These are phyloP conservation scores for Xylaria sp. DNA, from an alignment of 2,329 filamentous ascomycete genomes.

Conservation along the genomic window DNA sequence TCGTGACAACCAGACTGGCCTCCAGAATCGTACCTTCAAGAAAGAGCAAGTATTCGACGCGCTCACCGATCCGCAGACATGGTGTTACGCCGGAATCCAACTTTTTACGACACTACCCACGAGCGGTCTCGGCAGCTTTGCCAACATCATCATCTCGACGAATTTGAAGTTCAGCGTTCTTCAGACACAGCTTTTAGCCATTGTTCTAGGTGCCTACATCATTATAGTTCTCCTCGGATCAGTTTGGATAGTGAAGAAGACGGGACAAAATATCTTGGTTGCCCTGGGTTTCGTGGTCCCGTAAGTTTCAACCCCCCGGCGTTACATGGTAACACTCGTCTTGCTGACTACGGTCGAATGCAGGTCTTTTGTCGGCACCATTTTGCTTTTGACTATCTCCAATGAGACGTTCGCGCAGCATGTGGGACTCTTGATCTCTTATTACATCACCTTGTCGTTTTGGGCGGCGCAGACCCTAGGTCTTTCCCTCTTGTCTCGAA, in stretches of 20 bases:
- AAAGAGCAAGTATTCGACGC: conserved; percentile 55
- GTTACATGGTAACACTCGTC: background rate
- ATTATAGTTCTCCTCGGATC: conserved; percentile 71
- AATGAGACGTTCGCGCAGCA: conserved; percentile 63
- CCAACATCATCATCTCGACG: conserved; percentile 72
- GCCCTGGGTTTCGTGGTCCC: conserved; percentile 72
- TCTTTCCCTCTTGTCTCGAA: conserved; percentile 71
- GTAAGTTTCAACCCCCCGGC: conserved; percentile 47
- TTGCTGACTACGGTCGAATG: conserved; percentile 1
- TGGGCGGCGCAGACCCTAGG: conserved; percentile 74
- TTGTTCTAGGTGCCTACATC: conserved; percentile 77
- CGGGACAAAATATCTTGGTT: conserved; percentile 68
- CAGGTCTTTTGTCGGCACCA: conserved; percentile 73
- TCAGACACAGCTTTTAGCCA: conserved; percentile 74
- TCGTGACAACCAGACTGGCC: conserved; percentile 64
- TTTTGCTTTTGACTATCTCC: conserved; percentile 71
- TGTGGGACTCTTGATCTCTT: conserved; percentile 71
- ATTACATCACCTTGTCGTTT: conserved; percentile 80
- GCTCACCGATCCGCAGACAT: conserved; percentile 69
- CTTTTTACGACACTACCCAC: conserved; percentile 77
- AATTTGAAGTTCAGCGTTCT: conserved; percentile 69
- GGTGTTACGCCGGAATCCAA: conserved; percentile 68
- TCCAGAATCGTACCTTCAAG: conserved; percentile 61
- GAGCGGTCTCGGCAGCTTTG: conserved; percentile 73
- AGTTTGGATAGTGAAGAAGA: conserved; percentile 71